Evolutionary conservation across 805 yeast genomes (phyloP).

Genomic region (Lipomyces sp.): DNA sequence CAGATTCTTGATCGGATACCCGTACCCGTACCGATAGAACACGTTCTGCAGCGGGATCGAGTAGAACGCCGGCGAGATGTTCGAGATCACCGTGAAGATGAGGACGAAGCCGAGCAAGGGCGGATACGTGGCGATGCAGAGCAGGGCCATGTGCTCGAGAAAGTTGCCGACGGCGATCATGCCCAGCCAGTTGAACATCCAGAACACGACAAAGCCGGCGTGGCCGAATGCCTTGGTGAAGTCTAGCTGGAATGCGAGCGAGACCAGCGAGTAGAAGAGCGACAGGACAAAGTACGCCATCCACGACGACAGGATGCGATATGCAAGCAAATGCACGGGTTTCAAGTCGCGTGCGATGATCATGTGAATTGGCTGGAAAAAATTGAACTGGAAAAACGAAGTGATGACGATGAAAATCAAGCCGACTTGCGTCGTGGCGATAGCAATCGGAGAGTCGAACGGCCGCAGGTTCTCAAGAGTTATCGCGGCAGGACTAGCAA

Average conservation of each 20-base stretch:
- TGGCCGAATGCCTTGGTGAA: slow-evolving; percentile 57
- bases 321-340: slow-evolving; percentile 47
- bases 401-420: slow-evolving; percentile 66
- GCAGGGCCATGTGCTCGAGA: slow-evolving; percentile 59
- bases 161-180: slow-evolving; percentile 77
- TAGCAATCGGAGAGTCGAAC: slow-evolving; percentile 46
- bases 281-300: slow-evolving; percentile 56
- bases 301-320: slow-evolving; percentile 51
- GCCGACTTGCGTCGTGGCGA: slow-evolving; percentile 74
- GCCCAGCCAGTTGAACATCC: slow-evolving; percentile 66
- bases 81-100: slow-evolving; percentile 63
- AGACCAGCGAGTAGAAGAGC: slow-evolving; percentile 55
- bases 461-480: slow-evolving; percentile 50
- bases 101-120: slow-evolving; percentile 71
- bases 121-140: slow-evolving; percentile 53
- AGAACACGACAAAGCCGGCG: slow-evolving; percentile 68
- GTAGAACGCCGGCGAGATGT: slow-evolving; percentile 65
- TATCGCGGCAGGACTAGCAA: slow-evolving; percentile 42
- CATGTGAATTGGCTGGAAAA: slow-evolving; percentile 55
- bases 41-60: slow-evolving; percentile 57
- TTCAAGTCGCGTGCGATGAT: slow-evolving; percentile 48
- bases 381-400: slow-evolving; percentile 65
- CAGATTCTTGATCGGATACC: slow-evolving; percentile 65
- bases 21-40: slow-evolving; percentile 65
- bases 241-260: slow-evolving; percentile 66